These are phyloP conservation scores for Neofusicoccum sp. DNA, from an alignment of 2,329 filamentous ascomycete genomes.

Conservation along the genomic window DNA sequence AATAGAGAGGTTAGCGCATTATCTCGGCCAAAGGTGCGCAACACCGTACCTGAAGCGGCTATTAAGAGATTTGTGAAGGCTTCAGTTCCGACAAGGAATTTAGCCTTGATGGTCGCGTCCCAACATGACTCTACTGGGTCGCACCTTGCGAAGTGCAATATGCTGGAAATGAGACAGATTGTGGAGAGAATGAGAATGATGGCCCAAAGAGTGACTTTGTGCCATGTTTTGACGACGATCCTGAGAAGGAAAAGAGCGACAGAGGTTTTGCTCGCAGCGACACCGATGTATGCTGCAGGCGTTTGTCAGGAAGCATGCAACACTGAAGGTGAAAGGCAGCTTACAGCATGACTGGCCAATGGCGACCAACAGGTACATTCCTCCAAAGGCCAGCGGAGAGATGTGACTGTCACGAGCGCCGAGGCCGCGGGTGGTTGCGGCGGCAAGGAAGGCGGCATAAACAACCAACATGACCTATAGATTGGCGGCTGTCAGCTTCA, in stretches of 20 bases:
- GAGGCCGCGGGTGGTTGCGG: not conserved
- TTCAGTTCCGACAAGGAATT: not conserved
- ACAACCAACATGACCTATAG: not conserved
- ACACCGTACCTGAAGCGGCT: not conserved
- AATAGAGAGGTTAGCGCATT: not conserved
- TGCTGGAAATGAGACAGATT: not conserved
- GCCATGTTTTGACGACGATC: constrained; percentile 19
- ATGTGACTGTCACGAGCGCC: not conserved
- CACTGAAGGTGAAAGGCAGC: not conserved
- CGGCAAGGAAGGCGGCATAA: not conserved
- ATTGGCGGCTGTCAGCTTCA: not conserved
- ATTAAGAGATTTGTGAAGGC: not conserved
- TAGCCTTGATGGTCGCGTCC: not conserved
- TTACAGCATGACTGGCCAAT: not conserved
- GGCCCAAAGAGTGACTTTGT: not conserved
- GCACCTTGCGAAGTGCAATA: not conserved
- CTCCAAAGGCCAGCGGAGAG: not conserved
- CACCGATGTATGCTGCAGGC: constrained; percentile 19
- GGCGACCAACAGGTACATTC: not conserved
- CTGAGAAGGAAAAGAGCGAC: constrained; percentile 32
- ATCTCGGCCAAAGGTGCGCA: not conserved
- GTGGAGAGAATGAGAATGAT: not conserved
- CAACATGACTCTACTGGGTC: not conserved
- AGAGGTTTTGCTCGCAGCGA: constrained; percentile 30
- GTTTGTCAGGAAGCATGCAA: not conserved